Evolutionary conservation across 1,139 yeast species (phyloP), one percentile per base, ranked within the genome.

Genomic region (Yamadazyma dushanensis): DNA sequence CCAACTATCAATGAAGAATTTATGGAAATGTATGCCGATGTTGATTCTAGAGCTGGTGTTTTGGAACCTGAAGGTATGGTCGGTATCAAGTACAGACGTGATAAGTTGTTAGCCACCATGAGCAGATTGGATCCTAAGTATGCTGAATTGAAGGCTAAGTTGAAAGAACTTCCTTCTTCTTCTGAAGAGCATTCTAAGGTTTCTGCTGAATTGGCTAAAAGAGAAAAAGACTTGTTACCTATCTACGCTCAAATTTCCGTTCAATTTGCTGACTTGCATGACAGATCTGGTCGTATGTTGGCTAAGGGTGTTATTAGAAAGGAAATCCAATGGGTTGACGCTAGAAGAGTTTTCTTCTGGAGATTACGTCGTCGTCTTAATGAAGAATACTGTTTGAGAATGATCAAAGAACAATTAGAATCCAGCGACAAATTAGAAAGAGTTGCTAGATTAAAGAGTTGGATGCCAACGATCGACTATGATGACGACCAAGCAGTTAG

Each of bases 11-110:
- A 94, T 63, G 66, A 84, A 35, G 97, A 90, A 47, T 87, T 87
- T 87, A 94, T 92, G 97, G 98, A 92, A 71, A 92, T 92, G 97
- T 92, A 90, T 56, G 97, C 97, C 16, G 98, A 94, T 64, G 83
- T 79, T 33, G 94, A 92, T 40, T 77, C 97, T n/a, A 80, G 98
- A 63, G 98, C 92, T 29, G 97, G 98, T 79, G 96, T 94, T 43
- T 73, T 94, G 59, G 98, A 92, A 69, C 97, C 98, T 36, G 97
- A 90, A 61, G 98, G 98, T 63, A 87, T 92, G 90, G 98, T 92
- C 56, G 96, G 97, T 59, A 88, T 92, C 68, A 92, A 92, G 69
- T 92, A 84, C 73, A 83, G 96, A 68, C 85, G 95, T 54, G 96
- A 89, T 59, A 90, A 89, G 69, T 73, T 92, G 50, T 68, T 89